Evolutionary conservation across 1,284 basidiomycete species (phyloP).

Genomic region (Cryptococcus floricola): DNA sequence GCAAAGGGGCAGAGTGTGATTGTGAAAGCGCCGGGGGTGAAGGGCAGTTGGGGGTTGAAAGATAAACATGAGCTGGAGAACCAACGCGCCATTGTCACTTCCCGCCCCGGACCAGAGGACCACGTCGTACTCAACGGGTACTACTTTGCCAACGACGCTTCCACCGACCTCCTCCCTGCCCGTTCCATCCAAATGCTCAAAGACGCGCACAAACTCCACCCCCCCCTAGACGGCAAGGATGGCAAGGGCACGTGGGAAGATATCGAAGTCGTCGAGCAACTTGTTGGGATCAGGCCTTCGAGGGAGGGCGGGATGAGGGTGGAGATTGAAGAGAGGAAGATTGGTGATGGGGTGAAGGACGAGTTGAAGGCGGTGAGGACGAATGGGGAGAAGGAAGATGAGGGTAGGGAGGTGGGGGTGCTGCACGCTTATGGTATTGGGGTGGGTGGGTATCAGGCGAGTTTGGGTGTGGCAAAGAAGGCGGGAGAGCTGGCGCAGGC

Average conservation of each 20-base stretch:
- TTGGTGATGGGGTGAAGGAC: conserved; percentile 38
- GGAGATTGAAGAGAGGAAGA: conserved; percentile 57
- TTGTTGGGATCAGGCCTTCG: conserved; percentile 68
- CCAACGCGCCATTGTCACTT: conserved; percentile 45
- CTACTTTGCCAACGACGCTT: conserved; percentile 34
- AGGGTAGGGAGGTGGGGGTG: conserved; percentile 53
- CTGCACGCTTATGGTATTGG: conserved; percentile 68
- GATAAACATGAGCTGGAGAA: not conserved
- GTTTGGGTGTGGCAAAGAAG: conserved; percentile 45
- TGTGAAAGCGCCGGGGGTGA: conserved; percentile 55
- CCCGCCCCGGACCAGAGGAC: conserved; percentile 46
- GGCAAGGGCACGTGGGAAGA: conserved; percentile 38
- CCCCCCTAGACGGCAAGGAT: conserved; percentile 33
- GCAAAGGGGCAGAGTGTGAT: conserved; percentile 82
- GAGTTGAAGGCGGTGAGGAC: not conserved
- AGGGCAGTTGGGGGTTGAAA: conserved; percentile 18
- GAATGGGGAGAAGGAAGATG: conserved; percentile 26
- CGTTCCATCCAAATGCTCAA: conserved; percentile 45
- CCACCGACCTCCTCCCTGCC: conserved; percentile 29
- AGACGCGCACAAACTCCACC: conserved; percentile 44
- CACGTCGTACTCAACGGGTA: conserved; percentile 45
- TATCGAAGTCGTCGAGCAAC: conserved; percentile 57
- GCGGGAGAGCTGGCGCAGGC: conserved; percentile 32
- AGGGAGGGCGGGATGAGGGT: conserved; percentile 65
- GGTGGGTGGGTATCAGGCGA: conserved; percentile 44